Evolutionary conservation across 495 filamentous ascomycete species (phyloP), one percentile per base, ranked within the genome.

Genomic region (Aspergillus homomorphus): DNA sequence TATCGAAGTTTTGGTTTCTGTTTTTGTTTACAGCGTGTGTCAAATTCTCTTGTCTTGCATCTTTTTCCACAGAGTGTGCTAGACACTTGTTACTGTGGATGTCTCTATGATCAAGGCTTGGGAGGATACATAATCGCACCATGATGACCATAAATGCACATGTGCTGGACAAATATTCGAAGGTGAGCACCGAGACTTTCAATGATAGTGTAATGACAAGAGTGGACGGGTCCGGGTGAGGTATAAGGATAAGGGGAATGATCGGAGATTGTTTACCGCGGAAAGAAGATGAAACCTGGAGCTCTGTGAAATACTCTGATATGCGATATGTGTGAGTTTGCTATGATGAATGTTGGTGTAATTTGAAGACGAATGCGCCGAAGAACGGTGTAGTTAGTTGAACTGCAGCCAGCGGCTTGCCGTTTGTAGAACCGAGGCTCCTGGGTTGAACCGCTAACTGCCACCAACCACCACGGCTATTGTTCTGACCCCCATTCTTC

Each of bases 1-100:
- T 30, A 28, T 55, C 56, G 41, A 54, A 45, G n/a, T 62, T 51
- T 51, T 51, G 23, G 46, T 20, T 42, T 23, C 9, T 21, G 21
- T 53, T 46, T 56, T 57, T 57, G 45, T 51, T 61, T 66, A 63
- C 60, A 63, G 66, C 68, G 58, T 61, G 64, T 60, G 66, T 49
- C 30, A 30, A 24, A 51, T 28, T 2, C 18, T 23, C 21, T 22
- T 50, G 23, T 30, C 48, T 18, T 46, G 24, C 28, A 58, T 52
- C 21, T 58, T 14, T 28, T 28, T 28, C 26, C 26, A 28, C 26
- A 3, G 26, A 4, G 26, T 9, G 26, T 4, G 26, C 26, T 9
- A 28, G 26, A 9, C 9, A n/a, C 26, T 28, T 9, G 3, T 9
- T 28, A 9, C 26, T 28, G 26, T 28, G 26, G 26, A 28, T 5